Evolutionary conservation across 1,139 yeast species (phyloP).

Genomic region (Chernovozyma aurita): DNA sequence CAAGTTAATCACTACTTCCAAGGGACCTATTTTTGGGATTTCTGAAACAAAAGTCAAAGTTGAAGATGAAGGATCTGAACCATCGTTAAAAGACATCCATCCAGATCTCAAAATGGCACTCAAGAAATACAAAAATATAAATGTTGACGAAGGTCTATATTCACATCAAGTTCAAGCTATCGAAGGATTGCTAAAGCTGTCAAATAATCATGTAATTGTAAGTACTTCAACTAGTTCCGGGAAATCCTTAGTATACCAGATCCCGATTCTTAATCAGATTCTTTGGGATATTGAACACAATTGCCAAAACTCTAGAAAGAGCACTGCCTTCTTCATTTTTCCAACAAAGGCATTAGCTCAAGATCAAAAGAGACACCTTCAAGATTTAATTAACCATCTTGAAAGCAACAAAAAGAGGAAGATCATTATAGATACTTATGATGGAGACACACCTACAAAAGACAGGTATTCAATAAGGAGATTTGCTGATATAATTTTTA

Average conservation of each 20-base stretch:
- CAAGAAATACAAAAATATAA: conserved; percentile 43
- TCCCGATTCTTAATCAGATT: conserved; percentile 68
- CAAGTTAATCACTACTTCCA: conserved; percentile 1
- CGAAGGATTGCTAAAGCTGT: conserved; percentile 42
- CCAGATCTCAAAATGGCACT: conserved; percentile 46
- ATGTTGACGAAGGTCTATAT: conserved; percentile 52
- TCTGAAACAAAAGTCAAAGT: conserved; percentile 16
- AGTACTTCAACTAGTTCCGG: conserved; percentile 96
- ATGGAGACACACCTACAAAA: conserved; percentile 78
- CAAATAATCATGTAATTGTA: conserved; percentile 61
- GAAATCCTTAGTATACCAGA: conserved; percentile 84
- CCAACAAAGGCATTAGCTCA: conserved; percentile 98
- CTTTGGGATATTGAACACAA: conserved; percentile 34
- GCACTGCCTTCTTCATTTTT: conserved; percentile 80
- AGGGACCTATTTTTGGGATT: conserved; percentile 1
- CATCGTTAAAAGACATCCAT: conserved; percentile 19
- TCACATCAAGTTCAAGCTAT: conserved; percentile 81
- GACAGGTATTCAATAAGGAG: conserved; percentile 51
- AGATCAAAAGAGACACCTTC: conserved; percentile 82
- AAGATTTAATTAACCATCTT: conserved; percentile 49
- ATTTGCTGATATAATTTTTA: conserved; percentile 74
- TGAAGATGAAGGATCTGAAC: conserved; percentile 26
- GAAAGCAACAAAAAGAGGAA: conserved; percentile 26
- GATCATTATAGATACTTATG: conserved; percentile 70
- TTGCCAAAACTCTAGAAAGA: conserved; percentile 13